Percentiles rank a stretch among this genome's conserved stretches.
Evolutionary conservation across 805 yeast genomes (phyloP).

Genomic region (Yarrowia deformans): DNA sequence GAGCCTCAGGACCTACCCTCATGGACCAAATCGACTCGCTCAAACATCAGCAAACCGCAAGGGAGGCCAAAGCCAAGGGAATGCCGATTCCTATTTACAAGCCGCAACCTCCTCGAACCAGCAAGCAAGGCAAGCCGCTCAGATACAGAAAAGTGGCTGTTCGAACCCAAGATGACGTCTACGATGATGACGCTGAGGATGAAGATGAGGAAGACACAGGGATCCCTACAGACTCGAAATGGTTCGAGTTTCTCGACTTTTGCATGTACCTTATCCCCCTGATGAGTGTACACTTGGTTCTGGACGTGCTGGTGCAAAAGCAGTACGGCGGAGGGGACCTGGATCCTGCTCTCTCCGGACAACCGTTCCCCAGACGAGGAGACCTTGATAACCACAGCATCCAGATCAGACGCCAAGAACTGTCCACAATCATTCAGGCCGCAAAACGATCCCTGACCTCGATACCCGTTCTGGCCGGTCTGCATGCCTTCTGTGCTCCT

Average conservation of each 20-base stretch:
- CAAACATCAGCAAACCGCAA: conserved; percentile 11
- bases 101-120: conserved; percentile 21
- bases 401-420: conserved; percentile 29
- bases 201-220: conserved; percentile 31
- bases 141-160: conserved; percentile 33
- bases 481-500: conserved; percentile 43
- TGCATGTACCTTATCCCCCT: conserved; percentile 49
- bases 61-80: conserved; percentile 15
- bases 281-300: conserved; percentile 49
- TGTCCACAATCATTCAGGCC: conserved; percentile 40
- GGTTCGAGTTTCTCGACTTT: conserved; percentile 47
- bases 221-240: conserved; percentile 44
- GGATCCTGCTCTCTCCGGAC: conserved; percentile 8
- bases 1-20: conserved; percentile 24
- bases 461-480: conserved; percentile 48
- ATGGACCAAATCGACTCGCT: conserved; percentile 15
- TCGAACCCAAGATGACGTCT: background rate
- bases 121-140: conserved; percentile 4
- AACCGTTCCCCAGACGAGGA: conserved; percentile 36
- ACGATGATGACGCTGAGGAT: conserved; percentile 10
- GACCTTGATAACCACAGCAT: conserved; percentile 15
- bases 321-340: conserved; percentile 50
- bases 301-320: conserved; percentile 50
- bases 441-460: conserved; percentile 44
- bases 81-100: conserved; percentile 4